phyloP scores from a whole-genome alignment of 2,329 filamentous ascomycete species.

The Exophiala spinifera region DNA sequence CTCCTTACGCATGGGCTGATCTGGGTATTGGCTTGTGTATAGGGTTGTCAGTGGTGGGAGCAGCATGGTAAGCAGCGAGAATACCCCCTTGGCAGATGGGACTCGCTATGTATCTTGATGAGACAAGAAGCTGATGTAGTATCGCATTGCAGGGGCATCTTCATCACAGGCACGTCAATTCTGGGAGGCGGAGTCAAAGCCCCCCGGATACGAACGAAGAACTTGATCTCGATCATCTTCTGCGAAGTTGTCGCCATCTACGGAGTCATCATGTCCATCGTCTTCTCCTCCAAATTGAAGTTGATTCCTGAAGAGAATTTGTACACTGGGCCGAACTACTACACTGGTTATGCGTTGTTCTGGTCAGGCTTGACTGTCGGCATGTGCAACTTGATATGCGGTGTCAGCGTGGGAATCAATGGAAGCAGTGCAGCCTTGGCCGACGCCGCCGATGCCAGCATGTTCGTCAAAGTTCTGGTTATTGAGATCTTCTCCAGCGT shows the following conservation, averaged over 20 bases:
- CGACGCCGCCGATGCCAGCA: conserved; percentile 84
- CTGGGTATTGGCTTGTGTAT: conserved; percentile 92
- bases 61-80: conserved; percentile 72
- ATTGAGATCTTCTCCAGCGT: conserved; percentile 99
- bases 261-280: conserved; percentile 99
- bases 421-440: conserved; percentile 93
- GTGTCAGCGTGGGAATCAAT: conserved; percentile 96
- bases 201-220: conserved; percentile 97
- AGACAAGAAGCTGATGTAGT: neutral
- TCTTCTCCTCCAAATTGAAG: conserved; percentile 83
- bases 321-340: conserved; percentile 77
- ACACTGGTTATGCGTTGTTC: conserved; percentile 92
- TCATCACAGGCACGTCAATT: conserved; percentile 97
- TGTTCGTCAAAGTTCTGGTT: conserved; percentile 99
- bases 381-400: conserved; percentile 92
- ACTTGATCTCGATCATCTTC: conserved; percentile 99
- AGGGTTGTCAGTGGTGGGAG: conserved; percentile 90
- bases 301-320: conserved; percentile 61
- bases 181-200: conserved; percentile 94
- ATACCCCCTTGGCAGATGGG: too few species aligned
- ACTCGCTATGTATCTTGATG: too few species aligned
- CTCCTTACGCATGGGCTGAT: conserved; percentile 89
- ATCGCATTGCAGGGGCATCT: conserved; percentile 74
- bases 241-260: conserved; percentile 99
- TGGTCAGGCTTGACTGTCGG: conserved; percentile 95